Evolutionary conservation across 2,329 filamentous ascomycete species (phyloP).

Genomic region (Ophiostoma sp.): DNA sequence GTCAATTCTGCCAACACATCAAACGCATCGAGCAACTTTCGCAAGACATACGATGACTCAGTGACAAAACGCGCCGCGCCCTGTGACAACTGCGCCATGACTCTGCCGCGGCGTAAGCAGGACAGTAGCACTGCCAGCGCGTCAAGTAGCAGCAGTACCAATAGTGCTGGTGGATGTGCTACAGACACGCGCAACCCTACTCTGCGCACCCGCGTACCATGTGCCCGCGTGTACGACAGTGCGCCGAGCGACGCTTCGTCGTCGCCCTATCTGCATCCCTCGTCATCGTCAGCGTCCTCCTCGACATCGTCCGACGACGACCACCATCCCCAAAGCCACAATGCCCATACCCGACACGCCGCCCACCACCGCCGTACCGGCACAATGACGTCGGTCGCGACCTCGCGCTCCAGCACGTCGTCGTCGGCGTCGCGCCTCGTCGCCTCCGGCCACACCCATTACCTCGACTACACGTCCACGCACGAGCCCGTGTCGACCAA

Average conservation of each 20-base stretch:
- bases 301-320: conserved; percentile 45
- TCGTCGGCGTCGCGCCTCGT: conserved; percentile 35
- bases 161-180: background rate
- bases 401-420: conserved; percentile 50
- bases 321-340: conserved; percentile 34
- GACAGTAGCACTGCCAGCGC: conserved; percentile 17
- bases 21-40: conserved; percentile 38
- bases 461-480: conserved; percentile 62
- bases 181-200: conserved; percentile 47
- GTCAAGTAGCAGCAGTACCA: conserved; percentile 7
- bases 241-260: conserved; percentile 43
- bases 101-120: conserved; percentile 49
- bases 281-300: conserved; percentile 36
- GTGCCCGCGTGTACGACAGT: conserved; percentile 51
- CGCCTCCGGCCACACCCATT: conserved; percentile 52
- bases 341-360: background rate
- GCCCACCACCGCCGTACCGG: conserved; percentile 38
- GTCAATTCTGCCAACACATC: background rate
- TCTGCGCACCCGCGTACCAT: conserved; percentile 56
- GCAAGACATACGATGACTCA: conserved; percentile 60
- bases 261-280: conserved; percentile 46
- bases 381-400: conserved; percentile 42
- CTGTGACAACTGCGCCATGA: conserved; percentile 65
- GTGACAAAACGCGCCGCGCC: conserved; percentile 59
- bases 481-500: conserved; percentile 57